Base-by-base conservation (phyloP, 2,329 filamentous ascomycete species). In the Clonostachys chloroleuca region DNA sequence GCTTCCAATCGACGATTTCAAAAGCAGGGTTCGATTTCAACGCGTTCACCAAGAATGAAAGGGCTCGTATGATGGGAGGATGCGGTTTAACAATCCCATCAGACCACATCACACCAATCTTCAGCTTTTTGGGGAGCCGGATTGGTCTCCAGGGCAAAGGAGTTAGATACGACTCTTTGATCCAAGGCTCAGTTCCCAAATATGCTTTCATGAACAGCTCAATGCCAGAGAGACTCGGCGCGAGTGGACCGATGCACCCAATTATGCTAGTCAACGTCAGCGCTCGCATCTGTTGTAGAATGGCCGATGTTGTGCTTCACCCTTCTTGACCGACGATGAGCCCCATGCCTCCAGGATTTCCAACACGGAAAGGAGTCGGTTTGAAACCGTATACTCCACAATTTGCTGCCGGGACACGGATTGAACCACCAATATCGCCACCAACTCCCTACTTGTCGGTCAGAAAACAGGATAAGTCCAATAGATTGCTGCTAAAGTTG, bases 401-500 rank as follows among this genome's bases (percentile, higher is more conserved):
- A 17, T 39, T 14, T 17, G 14, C 36, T 14, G 36, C 36, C 16
- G 36, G 36, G 8, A 17, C 36, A 14, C 36, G 36, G 10, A 39
- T 39, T 5, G 36, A 48, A 16, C 44, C 39, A 64, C 64, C 70
- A 47, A 86, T 85, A 52, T 87, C 83, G 14, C 36, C 36, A 14
- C 36, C 36, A 7, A 39, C 12, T 4, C 36, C 36, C 36, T 39
- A 14, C 14, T 4, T 39, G 9, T 7, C 16, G 4, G 14, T 39
- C 9, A 39, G 14, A 14, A 7, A 17, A 14, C 12, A 13, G 14
- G 36, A 17, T 39, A 14, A 39, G 36, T 7, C 16, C 6, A 6
- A 39, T 17, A 39, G 9, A 12, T 14, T 14, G 16, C 14, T 4
- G 9, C 6, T 39, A 6, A 14, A 6, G 36, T 39, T 81, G 82